Base-by-base conservation (phyloP, 306 rosid species). In the Trifolium fragiferum region DNA sequence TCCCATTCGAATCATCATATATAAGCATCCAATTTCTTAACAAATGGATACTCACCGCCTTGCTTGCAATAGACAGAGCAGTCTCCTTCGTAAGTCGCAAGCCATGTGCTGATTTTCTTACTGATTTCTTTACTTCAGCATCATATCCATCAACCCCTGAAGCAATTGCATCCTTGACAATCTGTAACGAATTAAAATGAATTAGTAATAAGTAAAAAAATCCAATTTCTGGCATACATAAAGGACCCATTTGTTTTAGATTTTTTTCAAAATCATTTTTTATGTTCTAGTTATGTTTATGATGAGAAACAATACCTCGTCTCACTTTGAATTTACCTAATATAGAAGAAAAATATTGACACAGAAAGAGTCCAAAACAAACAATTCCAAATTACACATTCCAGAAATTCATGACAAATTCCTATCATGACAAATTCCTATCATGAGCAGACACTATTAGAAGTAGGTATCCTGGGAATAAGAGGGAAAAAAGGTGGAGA, bases 21-120 rank as follows among this genome's bases (percentile, higher is more conserved):
- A 43, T 46, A 70, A 74, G 44, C 54, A 70, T 61, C 43, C 59
- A 66, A 49, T 57, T 66, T 86, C 63, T 57, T 75, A 54, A 49
- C 67, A 82, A 63, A 35, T 10, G 68, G 83, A 76, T 51, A 84
- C 98, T 89, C 74, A 95, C 99, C 13, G 98, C 98, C 82, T 89
- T 95, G 93, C 97, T 85, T 33, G 97, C 93, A 81, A 95, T 95
- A 37, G 97, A 87, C 92, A 95, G 87, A 63, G 98, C 99, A 84
- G 83, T 61, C 75, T 92, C 99, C 89, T 90, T 87, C 27, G 88
- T 85, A 76, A 95, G 88, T 73, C 98, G 87, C 87, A 95, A 84
- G 76, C 99, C 96, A 73, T 92, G 98, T 58, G 98, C 98, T 58
- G 98, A 92, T 86, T 90, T 95, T 82, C 89, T 86, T 73, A 95